Conservation (phyloP, 108 stramenopile species). For the Mediolabrus comicus region DNA sequence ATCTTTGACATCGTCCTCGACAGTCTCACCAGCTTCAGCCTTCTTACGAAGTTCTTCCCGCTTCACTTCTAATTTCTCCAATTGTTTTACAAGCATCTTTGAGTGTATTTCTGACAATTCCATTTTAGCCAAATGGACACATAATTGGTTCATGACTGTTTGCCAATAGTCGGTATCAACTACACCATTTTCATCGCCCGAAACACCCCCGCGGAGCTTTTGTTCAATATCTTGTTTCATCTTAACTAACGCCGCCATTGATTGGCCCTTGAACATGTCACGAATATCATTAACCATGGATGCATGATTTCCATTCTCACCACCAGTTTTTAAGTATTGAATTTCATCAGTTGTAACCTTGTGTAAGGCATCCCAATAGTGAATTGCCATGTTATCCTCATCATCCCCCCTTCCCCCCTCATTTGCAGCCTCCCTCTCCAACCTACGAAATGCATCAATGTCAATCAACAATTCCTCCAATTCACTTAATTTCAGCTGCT, state of each 20-base stretch:
- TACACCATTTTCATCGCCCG: slow-evolving; percentile 40
- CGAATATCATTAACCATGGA: slow-evolving; percentile 78
- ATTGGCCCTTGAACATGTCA: slow-evolving; percentile 80
- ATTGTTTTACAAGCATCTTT: slow-evolving; percentile 90
- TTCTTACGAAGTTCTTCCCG: slow-evolving; percentile 64
- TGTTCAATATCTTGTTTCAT: slow-evolving; percentile 82
- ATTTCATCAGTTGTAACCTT: slow-evolving; percentile 74
- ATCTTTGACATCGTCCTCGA: slow-evolving; percentile 25
- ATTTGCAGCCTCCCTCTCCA: slow-evolving; percentile 70
- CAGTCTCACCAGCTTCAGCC: slow-evolving; percentile 28
- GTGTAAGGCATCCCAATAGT: slow-evolving; percentile 82
- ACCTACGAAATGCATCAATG: slow-evolving; percentile 71
- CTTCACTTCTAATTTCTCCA: slow-evolving; percentile 83
- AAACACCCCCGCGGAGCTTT: slow-evolving; percentile 48
- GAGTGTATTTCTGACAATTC: slow-evolving; percentile 85
- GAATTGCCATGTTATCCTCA: slow-evolving; percentile 48
- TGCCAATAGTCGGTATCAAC: slow-evolving; percentile 88
- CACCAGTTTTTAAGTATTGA: slow-evolving; percentile 70
- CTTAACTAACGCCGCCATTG: slow-evolving; percentile 64
- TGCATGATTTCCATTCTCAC: slow-evolving; percentile 61
- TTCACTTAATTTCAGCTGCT: slow-evolving; percentile 82
- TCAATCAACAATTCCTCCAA: slow-evolving; percentile 82
- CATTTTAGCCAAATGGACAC: slow-evolving; percentile 83
- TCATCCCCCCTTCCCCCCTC: slow-evolving; percentile 13
- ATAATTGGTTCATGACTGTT: slow-evolving; percentile 75